Conservation (phyloP, 1,139 yeast genomes). For the Kurtzmaniella natalensis region DNA sequence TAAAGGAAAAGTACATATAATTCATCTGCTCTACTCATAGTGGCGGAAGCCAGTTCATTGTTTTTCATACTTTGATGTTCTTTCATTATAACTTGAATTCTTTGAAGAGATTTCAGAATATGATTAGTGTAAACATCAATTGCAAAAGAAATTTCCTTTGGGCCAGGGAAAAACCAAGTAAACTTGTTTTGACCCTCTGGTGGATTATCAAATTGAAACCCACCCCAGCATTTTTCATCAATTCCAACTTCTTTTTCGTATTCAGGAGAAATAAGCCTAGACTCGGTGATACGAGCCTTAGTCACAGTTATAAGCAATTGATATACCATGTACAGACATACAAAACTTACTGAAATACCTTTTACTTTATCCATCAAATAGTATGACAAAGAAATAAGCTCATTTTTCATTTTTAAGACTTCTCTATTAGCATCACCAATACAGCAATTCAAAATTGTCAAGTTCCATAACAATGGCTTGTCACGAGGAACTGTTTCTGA, state of each 20-base stretch:
- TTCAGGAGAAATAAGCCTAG: slow-evolving; percentile 46
- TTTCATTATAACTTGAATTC: slow-evolving; percentile 37
- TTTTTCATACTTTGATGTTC: slow-evolving; percentile 9
- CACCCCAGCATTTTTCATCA: slow-evolving; percentile 69
- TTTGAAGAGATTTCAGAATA: slow-evolving; percentile 38
- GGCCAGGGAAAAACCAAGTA: slow-evolving; percentile 72
- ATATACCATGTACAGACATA: slow-evolving; percentile 52
- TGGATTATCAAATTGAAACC: slow-evolving; percentile 49
- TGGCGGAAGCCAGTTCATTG: slow-evolving; percentile 14
- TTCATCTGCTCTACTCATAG: slow-evolving; percentile 38
- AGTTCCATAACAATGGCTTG: slow-evolving; percentile 68
- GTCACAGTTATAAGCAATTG: slow-evolving; percentile 65
- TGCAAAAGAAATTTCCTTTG: slow-evolving; percentile 57
- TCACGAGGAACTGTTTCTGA: slow-evolving; percentile 73
- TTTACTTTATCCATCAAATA: slow-evolving; percentile 54
- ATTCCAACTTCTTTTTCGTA: slow-evolving; percentile 28
- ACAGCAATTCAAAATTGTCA: slow-evolving; percentile 67
- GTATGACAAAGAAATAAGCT: slow-evolving; percentile 47
- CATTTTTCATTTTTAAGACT: slow-evolving; percentile 40
- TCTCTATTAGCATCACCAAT: slow-evolving; percentile 62
- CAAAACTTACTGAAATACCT: slow-evolving; percentile 53
- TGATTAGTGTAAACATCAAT: slow-evolving; percentile 54
- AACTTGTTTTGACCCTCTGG: slow-evolving; percentile 48
- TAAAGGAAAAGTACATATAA: slow-evolving; percentile 53
- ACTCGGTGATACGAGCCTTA: slow-evolving; percentile 53